Conservation (phyloP, 768 basidiomycete species). For the Auriculariales sp. region DNA sequence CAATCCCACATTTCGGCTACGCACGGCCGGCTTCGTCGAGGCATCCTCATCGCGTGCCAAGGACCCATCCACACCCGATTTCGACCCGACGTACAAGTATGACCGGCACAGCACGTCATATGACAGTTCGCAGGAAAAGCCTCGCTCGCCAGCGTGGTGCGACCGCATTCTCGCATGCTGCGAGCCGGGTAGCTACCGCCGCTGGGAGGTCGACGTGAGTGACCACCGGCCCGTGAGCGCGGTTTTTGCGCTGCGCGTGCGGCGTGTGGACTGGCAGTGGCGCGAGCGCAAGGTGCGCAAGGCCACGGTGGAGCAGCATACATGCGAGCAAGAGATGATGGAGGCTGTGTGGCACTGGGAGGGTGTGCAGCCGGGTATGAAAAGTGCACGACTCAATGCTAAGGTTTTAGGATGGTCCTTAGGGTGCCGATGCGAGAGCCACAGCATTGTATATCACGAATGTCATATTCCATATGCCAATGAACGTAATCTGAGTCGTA, state of each 20-base stretch:
- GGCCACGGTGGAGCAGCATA: no score
- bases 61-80: slow-evolving; percentile 62
- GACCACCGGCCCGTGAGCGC: slow-evolving; percentile 86
- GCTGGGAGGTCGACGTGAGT: slow-evolving; percentile 79
- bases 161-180: slow-evolving; percentile 79
- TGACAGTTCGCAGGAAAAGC: slow-evolving; percentile 82
- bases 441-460: no score
- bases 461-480: no score
- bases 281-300: slow-evolving; percentile 25
- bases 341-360: no score
- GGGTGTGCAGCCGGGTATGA: no score
- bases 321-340: no score
- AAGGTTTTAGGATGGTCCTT: no score
- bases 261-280: slow-evolving; percentile 46
- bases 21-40: slow-evolving; percentile 64
- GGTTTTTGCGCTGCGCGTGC: slow-evolving; percentile 59
- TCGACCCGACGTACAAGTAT: slow-evolving; percentile 94
- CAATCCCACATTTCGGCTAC: slow-evolving; percentile 79
- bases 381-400: no score
- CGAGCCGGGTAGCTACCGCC: slow-evolving; percentile 46
- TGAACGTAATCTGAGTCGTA: no score
- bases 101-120: slow-evolving; percentile 65
- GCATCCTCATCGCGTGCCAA: slow-evolving; percentile 58
- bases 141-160: slow-evolving; percentile 88
- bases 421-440: no score